A percentile compares a stretch with the other conserved stretches of the same genome.
These are phyloP conservation scores for Lablab purpureus DNA, from an alignment of 306 rosid species.

Conservation along the genomic window DNA sequence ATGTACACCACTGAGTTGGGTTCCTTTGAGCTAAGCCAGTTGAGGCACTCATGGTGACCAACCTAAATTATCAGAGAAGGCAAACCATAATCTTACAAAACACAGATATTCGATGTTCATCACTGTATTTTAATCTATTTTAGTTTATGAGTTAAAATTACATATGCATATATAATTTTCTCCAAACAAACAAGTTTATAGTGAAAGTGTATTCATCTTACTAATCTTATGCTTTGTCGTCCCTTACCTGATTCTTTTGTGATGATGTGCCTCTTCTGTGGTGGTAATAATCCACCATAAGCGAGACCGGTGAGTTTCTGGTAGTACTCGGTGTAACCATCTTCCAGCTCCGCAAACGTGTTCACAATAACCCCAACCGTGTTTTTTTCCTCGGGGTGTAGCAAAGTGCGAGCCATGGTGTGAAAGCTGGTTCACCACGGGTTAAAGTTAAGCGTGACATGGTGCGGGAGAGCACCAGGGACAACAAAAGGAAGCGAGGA, in stretches of 20 bases:
- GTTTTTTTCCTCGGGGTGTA: slow-evolving; percentile 23
- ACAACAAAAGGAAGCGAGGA: neutral
- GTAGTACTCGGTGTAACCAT: slow-evolving; percentile 36
- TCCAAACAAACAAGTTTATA: too few species aligned
- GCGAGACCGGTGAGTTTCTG: slow-evolving; percentile 25
- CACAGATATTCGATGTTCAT: neutral
- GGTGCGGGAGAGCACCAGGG: slow-evolving; percentile 36
- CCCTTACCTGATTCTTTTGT: too few species aligned
- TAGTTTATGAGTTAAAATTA: too few species aligned
- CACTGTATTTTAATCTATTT: too few species aligned
- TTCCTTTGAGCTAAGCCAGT: slow-evolving; percentile 27
- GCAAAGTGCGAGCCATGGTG: neutral
- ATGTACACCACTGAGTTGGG: slow-evolving; percentile 3
- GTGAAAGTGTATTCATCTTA: neutral
- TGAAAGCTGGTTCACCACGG: neutral
- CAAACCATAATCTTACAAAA: neutral
- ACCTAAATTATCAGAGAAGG: neutral
- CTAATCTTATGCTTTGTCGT: too few species aligned
- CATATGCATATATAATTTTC: too few species aligned
- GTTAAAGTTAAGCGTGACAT: slow-evolving; percentile 6
- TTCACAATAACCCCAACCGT: slow-evolving; percentile 34
- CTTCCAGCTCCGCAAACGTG: slow-evolving; percentile 37
- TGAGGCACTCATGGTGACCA: neutral
- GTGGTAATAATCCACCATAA: neutral
- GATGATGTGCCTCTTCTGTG: neutral